These are phyloP conservation scores for Calonectria pseudoturangicola DNA, from an alignment of 2,329 filamentous ascomycete species.

Conservation along the genomic window DNA sequence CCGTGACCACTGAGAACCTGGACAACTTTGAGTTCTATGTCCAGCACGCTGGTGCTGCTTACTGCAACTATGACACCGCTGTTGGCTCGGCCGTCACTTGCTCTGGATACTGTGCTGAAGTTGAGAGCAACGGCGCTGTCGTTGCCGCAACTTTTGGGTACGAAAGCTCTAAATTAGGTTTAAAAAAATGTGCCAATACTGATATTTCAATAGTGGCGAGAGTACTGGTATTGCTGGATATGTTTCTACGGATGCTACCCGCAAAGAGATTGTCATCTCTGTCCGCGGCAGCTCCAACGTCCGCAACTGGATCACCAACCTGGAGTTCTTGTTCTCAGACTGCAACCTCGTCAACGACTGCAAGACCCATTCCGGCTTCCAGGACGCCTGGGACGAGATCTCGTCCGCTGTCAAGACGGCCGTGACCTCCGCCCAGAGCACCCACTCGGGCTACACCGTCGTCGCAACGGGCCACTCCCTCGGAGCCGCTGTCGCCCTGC, in stretches of 20 bases:
- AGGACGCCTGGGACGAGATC: conserved; percentile 74
- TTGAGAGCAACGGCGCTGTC: conserved; percentile 65
- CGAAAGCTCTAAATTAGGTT: conserved; percentile 33
- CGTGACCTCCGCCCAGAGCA: conserved; percentile 64
- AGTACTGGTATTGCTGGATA: conserved; percentile 70
- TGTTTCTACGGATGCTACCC: conserved; percentile 69
- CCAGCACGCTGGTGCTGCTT: conserved; percentile 71
- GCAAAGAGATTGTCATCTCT: conserved; percentile 74
- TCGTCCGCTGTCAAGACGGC: conserved; percentile 62
- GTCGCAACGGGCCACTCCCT: conserved; percentile 81
- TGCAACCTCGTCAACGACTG: conserved; percentile 65
- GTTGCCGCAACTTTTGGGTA: conserved; percentile 66
- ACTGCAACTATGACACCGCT: conserved; percentile 69
- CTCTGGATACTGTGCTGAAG: conserved; percentile 64
- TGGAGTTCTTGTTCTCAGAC: conserved; percentile 56
- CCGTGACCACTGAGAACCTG: conserved; percentile 59
- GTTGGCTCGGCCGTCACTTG: conserved; percentile 66
- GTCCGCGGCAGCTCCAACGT: conserved; percentile 76
- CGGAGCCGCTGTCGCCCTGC: conserved; percentile 77
- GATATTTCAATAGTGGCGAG: conserved; percentile 58
- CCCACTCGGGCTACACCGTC: conserved; percentile 72
- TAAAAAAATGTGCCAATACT: conserved; percentile 15
- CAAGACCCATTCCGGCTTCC: conserved; percentile 75
- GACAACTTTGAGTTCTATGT: conserved; percentile 67
- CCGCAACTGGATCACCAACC: conserved; percentile 78